Percentiles rank a stretch among this genome's conserved stretches.
Conservation (phyloP, 2,329 filamentous ascomycete species). For the Ophioceras dolichostomum region DNA sequence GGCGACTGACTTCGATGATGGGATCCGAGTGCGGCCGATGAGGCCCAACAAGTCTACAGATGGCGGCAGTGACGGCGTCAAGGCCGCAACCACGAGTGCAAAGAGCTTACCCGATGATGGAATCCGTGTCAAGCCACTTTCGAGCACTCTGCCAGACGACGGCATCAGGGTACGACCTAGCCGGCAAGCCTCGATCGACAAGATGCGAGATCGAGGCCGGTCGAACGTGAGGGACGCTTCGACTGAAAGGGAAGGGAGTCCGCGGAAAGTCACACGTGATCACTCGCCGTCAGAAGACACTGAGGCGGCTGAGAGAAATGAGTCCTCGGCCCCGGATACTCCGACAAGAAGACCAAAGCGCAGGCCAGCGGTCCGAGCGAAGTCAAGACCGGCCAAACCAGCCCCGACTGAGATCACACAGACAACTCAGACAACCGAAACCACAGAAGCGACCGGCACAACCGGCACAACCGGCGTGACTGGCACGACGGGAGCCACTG, state of each 20-base stretch:
- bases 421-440: background rate
- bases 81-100: slow-evolving; percentile 7
- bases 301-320: background rate
- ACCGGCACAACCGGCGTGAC: background rate
- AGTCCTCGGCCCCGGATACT: slow-evolving; percentile 16
- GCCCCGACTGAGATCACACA: slow-evolving; percentile 3
- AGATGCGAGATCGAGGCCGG: slow-evolving; percentile 16
- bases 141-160: slow-evolving; percentile 16
- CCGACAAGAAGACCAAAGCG: slow-evolving; percentile 10
- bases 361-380: slow-evolving; percentile 1
- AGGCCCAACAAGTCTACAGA: slow-evolving; percentile 2
- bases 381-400: slow-evolving; percentile 3
- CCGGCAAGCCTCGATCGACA: slow-evolving; percentile 12
- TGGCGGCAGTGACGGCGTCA: background rate
- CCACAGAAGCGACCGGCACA: background rate
- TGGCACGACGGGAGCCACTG: background rate
- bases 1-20: slow-evolving; percentile 11
- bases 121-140: slow-evolving; percentile 20
- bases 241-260: background rate
- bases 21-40: slow-evolving; percentile 12
- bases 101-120: slow-evolving; percentile 19
- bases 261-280: too few species aligned
- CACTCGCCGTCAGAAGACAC: background rate
- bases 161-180: slow-evolving; percentile 20
- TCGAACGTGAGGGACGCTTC: too few species aligned